Conservation (phyloP, 306 rosid genomes). For the Cercis canadensis region DNA sequence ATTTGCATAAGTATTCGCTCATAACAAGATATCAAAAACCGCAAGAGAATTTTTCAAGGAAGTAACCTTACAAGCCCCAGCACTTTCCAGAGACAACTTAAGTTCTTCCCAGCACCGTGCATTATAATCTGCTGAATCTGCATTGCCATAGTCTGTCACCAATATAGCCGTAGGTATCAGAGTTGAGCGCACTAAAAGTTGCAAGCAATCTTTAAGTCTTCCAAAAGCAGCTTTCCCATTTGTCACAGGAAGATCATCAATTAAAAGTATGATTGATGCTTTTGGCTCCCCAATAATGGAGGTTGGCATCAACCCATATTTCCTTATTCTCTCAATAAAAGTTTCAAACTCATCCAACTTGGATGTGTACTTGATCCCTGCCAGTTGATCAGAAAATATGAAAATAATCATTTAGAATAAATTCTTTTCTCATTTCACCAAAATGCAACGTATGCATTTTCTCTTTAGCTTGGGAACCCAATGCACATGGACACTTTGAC, state of each 20-base stretch:
- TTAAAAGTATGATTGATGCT: constrained; percentile 66
- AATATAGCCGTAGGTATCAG: constrained; percentile 83
- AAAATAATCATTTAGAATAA: constrained; percentile 21
- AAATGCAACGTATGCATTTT: constrained; percentile 7
- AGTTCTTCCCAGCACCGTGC: constrained; percentile 64
- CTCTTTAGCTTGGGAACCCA: constrained; percentile 20
- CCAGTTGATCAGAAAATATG: constrained; percentile 36
- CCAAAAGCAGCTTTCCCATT: constrained; percentile 69
- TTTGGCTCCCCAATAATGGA: constrained; percentile 59
- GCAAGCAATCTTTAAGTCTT: constrained; percentile 73
- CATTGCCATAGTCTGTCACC: constrained; percentile 69
- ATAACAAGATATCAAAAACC: constrained; percentile 19
- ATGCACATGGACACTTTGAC: constrained; percentile 15
- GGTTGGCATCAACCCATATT: constrained; percentile 73
- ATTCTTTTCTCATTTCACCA: neutral
- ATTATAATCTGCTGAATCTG: constrained; percentile 71
- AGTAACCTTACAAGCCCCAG: constrained; percentile 99
- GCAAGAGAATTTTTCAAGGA: constrained; percentile 46
- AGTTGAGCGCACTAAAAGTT: constrained; percentile 67
- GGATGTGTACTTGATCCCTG: constrained; percentile 77
- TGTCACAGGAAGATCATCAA: constrained; percentile 86
- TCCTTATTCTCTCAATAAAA: constrained; percentile 81
- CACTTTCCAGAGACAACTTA: constrained; percentile 67
- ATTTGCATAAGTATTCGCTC: constrained; percentile 31
- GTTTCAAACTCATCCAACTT: constrained; percentile 90